These are phyloP conservation scores for Cicer bijugum DNA, from an alignment of 306 rosid genomes.

Conservation along the genomic window DNA sequence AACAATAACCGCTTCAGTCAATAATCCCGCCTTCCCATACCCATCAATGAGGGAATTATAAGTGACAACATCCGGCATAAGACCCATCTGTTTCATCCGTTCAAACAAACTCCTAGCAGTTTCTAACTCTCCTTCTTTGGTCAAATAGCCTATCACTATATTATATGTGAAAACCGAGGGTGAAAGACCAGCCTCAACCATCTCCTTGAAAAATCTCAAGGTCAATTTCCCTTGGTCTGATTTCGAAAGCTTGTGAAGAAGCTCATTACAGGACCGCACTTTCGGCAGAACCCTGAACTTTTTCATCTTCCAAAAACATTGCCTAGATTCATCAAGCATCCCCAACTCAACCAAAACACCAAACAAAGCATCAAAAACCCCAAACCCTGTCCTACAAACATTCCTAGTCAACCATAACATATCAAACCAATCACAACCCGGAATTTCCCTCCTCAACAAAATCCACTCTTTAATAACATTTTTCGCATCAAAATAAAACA, in stretches of 20 bases:
- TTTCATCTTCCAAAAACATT: slow-evolving; percentile 74
- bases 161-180: slow-evolving; percentile 84
- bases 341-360: slow-evolving; percentile 81
- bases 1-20: slow-evolving; percentile 54
- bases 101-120: slow-evolving; percentile 67
- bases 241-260: slow-evolving; percentile 73
- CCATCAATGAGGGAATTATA: slow-evolving; percentile 95
- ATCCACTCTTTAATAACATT: slow-evolving; percentile 64
- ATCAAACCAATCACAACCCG: slow-evolving; percentile 67
- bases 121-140: slow-evolving; percentile 78
- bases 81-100: slow-evolving; percentile 67
- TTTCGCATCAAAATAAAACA: slow-evolving; percentile 62
- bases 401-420: slow-evolving; percentile 76
- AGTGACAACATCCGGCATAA: slow-evolving; percentile 72
- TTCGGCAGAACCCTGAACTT: slow-evolving; percentile 73
- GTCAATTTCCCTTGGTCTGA: slow-evolving; percentile 60
- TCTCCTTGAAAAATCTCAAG: slow-evolving; percentile 61
- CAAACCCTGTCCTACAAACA: slow-evolving; percentile 62
- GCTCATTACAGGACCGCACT: slow-evolving; percentile 80
- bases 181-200: slow-evolving; percentile 67
- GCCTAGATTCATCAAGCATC: slow-evolving; percentile 77
- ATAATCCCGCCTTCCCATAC: slow-evolving; percentile 73
- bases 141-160: slow-evolving; percentile 67
- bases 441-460: slow-evolving; percentile 57
- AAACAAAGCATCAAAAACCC: slow-evolving; percentile 86